These are phyloP conservation scores for Phaeosphaeria sp. DNA, from an alignment of 2,329 filamentous ascomycete species.

Conservation along the genomic window DNA sequence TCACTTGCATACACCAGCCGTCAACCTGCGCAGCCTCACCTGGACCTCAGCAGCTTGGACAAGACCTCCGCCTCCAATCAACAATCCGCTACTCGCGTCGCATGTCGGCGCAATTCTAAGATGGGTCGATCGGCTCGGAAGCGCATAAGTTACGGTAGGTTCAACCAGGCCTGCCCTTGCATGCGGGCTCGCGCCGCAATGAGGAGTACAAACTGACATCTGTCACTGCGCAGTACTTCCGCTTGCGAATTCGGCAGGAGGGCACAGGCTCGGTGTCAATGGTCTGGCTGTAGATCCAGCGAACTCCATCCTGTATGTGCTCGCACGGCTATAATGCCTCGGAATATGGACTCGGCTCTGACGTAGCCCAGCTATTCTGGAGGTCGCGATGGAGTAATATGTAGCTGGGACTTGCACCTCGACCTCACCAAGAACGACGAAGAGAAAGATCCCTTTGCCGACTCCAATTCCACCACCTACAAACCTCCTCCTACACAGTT, in stretches of 20 bases:
- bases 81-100: conserved; percentile 8
- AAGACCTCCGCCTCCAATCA: background rate
- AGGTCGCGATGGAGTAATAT: conserved; percentile 92
- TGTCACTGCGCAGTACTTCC: conserved; percentile 65
- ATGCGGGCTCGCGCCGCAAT: conserved; percentile 12
- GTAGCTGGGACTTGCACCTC: conserved; percentile 89
- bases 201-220: conserved; percentile 17
- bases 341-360: conserved; percentile 13
- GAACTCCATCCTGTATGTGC: conserved; percentile 81
- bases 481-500: conserved; percentile 60
- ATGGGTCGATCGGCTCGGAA: conserved; percentile 61
- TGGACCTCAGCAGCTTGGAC: background rate
- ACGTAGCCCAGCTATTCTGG: conserved; percentile 78
- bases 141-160: conserved; percentile 60
- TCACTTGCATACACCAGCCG: background rate
- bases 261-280: conserved; percentile 93
- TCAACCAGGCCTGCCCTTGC: conserved; percentile 12
- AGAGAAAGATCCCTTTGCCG: conserved; percentile 52
- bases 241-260: conserved; percentile 75
- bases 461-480: conserved; percentile 38
- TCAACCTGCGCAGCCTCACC: background rate
- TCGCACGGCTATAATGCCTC: background rate
- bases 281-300: conserved; percentile 85
- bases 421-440: conserved; percentile 56
- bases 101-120: conserved; percentile 25